Conservation (phyloP, 306 rosid genomes). For the Begonia masoniana region DNA sequence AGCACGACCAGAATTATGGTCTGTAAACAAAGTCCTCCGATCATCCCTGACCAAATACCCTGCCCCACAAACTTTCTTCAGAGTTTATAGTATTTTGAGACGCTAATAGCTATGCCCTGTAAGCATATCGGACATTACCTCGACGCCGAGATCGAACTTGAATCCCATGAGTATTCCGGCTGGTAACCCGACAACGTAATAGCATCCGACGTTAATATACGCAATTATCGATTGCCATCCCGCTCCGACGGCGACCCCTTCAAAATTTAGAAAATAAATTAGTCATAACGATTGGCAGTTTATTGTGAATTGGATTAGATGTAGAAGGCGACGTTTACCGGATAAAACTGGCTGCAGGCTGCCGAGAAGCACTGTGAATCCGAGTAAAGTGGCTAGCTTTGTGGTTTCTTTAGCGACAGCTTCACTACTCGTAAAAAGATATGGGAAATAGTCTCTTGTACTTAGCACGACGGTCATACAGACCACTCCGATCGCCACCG, state of each 20-base stretch:
- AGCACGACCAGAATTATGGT: slow-evolving; percentile 42
- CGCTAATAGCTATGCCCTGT: neutral
- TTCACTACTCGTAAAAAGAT: slow-evolving; percentile 44
- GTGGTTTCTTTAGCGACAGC: slow-evolving; percentile 63
- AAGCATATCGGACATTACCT: slow-evolving; percentile 19
- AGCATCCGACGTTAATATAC: slow-evolving; percentile 70
- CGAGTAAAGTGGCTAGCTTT: slow-evolving; percentile 43
- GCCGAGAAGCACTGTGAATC: slow-evolving; percentile 48
- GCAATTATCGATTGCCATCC: slow-evolving; percentile 82
- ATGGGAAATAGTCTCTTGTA: slow-evolving; percentile 53
- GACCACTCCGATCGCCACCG: slow-evolving; percentile 47
- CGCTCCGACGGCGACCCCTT: slow-evolving; percentile 89
- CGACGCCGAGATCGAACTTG: slow-evolving; percentile 35
- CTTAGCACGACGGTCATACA: slow-evolving; percentile 30
- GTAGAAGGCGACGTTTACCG: slow-evolving; percentile 18
- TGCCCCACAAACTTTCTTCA: slow-evolving; percentile 2
- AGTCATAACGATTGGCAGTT: neutral
- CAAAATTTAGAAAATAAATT: neutral
- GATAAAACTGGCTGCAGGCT: slow-evolving; percentile 75
- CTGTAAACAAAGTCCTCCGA: slow-evolving; percentile 58
- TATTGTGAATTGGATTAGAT: neutral
- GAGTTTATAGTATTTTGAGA: neutral
- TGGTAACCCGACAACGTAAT: slow-evolving; percentile 61
- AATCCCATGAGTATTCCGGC: slow-evolving; percentile 67
- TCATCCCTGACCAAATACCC: slow-evolving; percentile 85